A percentile compares a stretch with the other conserved stretches of the same genome.
These are phyloP conservation scores for Pseudomonodictys pantanalensis DNA, from an alignment of 495 filamentous ascomycete species.

Conservation along the genomic window DNA sequence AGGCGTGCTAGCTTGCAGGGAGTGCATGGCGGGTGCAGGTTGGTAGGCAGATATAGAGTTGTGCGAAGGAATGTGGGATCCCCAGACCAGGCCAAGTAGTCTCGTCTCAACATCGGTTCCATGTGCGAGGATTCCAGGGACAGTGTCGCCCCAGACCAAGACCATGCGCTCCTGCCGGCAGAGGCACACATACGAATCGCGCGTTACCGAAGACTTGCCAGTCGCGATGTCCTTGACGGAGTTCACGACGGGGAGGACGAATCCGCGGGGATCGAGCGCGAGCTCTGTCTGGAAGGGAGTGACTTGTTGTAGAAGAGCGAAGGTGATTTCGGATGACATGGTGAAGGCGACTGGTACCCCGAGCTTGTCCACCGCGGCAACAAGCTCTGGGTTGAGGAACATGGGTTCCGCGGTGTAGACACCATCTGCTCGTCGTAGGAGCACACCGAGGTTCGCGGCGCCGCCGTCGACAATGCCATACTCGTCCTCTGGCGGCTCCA, in stretches of 20 bases:
- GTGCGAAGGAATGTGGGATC: conserved; percentile 20
- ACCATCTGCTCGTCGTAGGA: conserved; percentile 25
- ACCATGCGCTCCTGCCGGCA: conserved; percentile 41
- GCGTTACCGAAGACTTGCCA: conserved; percentile 29
- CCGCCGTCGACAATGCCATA: conserved; percentile 28
- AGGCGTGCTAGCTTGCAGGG: conserved; percentile 12
- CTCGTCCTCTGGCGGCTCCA: conserved; percentile 30
- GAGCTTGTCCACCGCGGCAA: conserved; percentile 33
- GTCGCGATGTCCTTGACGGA: conserved; percentile 35
- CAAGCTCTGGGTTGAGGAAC: conserved; percentile 31
- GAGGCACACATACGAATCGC: conserved; percentile 37
- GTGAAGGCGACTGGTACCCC: conserved; percentile 41
- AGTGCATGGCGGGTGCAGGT: conserved; percentile 1
- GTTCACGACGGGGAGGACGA: conserved; percentile 39
- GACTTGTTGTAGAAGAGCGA: conserved; percentile 37
- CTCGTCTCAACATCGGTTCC: conserved; percentile 41
- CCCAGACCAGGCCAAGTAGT: conserved; percentile 36
- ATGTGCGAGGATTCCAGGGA: conserved; percentile 41
- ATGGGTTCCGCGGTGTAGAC: conserved; percentile 31
- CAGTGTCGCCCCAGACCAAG: conserved; percentile 43
- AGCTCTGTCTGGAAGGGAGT: conserved; percentile 42
- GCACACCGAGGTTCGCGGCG: conserved; percentile 23
- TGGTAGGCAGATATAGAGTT: conserved; percentile 16
- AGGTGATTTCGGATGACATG: conserved; percentile 42
- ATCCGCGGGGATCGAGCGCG: conserved; percentile 36